Evolutionary conservation across 2,329 filamentous ascomycete species (phyloP).

Genomic region (Penicillium vulpinum): DNA sequence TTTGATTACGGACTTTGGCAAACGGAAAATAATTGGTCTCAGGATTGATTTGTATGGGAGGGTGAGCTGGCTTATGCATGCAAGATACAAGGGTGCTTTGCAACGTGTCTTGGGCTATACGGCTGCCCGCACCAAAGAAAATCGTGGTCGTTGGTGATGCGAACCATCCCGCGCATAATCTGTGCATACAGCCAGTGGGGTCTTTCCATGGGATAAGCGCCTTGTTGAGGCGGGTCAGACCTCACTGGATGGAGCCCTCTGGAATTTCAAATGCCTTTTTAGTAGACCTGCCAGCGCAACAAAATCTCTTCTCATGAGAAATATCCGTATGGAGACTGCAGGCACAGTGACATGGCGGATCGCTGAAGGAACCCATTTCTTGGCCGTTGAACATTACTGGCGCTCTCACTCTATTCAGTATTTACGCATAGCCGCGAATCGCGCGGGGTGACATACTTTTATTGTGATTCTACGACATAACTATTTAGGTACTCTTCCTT

Average conservation of each 20-base stretch:
- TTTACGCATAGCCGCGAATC: too few relatives aligned
- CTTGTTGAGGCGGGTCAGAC: background rate
- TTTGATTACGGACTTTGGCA: background rate
- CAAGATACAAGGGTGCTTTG: background rate
- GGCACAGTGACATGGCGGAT: background rate
- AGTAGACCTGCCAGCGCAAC: background rate
- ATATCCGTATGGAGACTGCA: background rate
- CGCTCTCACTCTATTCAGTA: too few relatives aligned
- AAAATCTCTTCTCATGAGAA: background rate
- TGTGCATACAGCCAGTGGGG: background rate
- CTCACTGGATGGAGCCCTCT: background rate
- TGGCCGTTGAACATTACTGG: too few relatives aligned
- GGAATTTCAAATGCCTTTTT: background rate
- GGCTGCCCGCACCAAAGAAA: background rate
- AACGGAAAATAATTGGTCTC: background rate
- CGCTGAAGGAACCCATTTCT: background rate
- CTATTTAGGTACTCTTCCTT: too few relatives aligned
- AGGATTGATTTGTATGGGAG: background rate
- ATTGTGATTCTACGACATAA: too few relatives aligned
- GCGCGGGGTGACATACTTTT: too few relatives aligned
- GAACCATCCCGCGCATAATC: background rate
- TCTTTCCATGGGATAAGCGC: background rate
- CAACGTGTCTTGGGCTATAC: background rate
- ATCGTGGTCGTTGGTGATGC: background rate
- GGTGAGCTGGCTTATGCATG: background rate